Base-by-base conservation (phyloP, 208 protist genomes). In the Trypanosoma caninum region DNA sequence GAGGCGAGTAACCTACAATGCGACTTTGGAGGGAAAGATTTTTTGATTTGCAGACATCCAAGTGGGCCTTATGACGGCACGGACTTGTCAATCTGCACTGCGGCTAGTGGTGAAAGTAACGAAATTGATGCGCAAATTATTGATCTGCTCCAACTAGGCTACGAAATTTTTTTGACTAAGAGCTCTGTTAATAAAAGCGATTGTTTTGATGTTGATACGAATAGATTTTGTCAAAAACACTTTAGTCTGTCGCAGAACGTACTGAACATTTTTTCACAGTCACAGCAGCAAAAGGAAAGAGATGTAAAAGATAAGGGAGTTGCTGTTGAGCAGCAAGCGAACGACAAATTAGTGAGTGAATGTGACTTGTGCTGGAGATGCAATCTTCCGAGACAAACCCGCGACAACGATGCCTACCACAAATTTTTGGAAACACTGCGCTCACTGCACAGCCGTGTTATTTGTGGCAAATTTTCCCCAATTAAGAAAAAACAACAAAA, bases 331-430 rank as follows among this genome's bases (percentile, higher is more conserved):
- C 2, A 38, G n/a, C 35, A 2, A 22, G 23, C 16, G n/a, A n/a
- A n/a, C n/a, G n/a, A n/a, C n/a, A n/a, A n/a, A n/a, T n/a, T n/a
- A n/a, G n/a, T n/a, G n/a, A n/a, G n/a, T 30, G 35, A 56, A 16
- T 6, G 22, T n/a, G 44, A 60, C 8, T 35, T 68, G n/a, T 68
- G 62, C 47, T 68, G 62, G 62, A 59, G 38, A 34, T 68, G 62
- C 38, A 52, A 55, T 34, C 3, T 35, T 20, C 7, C 45, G 34
- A 31, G n/a, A 34, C 34, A 25, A 30, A 53, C 51, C 5, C 55
- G 35, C 31, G 3, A 47, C 16, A 41, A 58, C 22, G 37, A 20
- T 9, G 46, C 10, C 18, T 69, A 62, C 23, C 37, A 14, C 23
- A 47, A 30, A 10, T 69, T 69, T 57, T 8, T 62, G 18, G 44